Conservation (phyloP, 192 early-diverging fungal species). For the Chytriomyces confervae region DNA sequence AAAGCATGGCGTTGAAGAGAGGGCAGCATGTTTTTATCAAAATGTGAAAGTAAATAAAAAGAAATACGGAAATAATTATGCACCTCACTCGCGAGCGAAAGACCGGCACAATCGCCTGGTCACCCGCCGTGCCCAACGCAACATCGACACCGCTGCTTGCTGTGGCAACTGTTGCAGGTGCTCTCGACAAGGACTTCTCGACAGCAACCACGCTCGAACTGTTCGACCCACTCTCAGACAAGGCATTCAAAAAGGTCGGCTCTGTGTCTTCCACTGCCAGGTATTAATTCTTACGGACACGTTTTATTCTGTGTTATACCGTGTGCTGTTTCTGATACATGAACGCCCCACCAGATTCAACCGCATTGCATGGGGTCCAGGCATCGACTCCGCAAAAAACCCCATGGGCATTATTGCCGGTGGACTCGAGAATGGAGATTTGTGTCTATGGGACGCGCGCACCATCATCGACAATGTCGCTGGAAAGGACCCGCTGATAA, state of each 20-base stretch:
- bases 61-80: constrained; percentile 10
- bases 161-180: constrained; percentile 91
- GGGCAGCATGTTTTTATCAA: neutral
- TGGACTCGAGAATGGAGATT: constrained; percentile 95
- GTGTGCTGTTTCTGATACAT: neutral
- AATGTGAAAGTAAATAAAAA: constrained; percentile 1
- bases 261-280: constrained; percentile 63
- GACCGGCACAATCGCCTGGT: constrained; percentile 93
- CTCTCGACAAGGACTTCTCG: constrained; percentile 94
- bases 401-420: constrained; percentile 85
- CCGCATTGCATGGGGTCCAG: constrained; percentile 81
- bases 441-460: constrained; percentile 84
- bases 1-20: neutral
- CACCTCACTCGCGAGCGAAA: constrained; percentile 55
- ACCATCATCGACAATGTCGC: constrained; percentile 66
- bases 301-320: neutral
- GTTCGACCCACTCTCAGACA: constrained; percentile 66
- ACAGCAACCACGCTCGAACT: constrained; percentile 89
- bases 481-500: constrained; percentile 58
- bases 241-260: constrained; percentile 54
- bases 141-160: constrained; percentile 71
- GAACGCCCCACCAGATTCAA: constrained; percentile 70
- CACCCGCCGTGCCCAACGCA: constrained; percentile 68
- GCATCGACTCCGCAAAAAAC: constrained; percentile 39
- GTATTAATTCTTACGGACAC: constrained; percentile 44